These are phyloP conservation scores for Thalassia testudinum DNA, from an alignment of 116 monocot genomes.

Conservation along the genomic window DNA sequence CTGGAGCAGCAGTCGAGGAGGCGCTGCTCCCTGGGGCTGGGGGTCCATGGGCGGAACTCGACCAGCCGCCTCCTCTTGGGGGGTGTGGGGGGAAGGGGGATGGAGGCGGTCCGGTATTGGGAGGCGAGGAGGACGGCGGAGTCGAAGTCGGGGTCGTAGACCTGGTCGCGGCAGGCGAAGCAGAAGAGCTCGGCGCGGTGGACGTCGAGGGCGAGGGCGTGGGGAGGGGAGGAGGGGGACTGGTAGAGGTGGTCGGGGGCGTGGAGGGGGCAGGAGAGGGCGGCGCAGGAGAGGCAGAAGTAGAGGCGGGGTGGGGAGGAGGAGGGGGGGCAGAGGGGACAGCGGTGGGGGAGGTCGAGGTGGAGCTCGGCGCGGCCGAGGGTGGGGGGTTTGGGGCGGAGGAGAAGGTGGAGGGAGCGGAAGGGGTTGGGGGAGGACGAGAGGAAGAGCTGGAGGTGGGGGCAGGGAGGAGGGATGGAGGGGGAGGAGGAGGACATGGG, in stretches of 20 bases:
- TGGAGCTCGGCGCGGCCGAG: constrained; percentile 44
- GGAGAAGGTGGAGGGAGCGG: constrained; percentile 27
- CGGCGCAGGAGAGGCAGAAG: constrained; percentile 63
- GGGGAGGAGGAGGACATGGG: constrained; percentile 8
- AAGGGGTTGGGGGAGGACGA: constrained; percentile 16
- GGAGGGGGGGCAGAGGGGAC: constrained; percentile 25
- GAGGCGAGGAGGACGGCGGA: constrained; percentile 34
- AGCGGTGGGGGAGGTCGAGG: constrained; percentile 43
- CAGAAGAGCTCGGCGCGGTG: constrained; percentile 78
- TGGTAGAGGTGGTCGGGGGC: constrained; percentile 36
- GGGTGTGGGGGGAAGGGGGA: background rate
- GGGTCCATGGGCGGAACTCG: constrained; percentile 27
- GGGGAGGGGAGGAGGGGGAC: background rate
- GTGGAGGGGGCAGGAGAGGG: constrained; percentile 43
- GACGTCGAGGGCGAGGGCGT: constrained; percentile 11
- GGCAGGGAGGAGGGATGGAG: constrained; percentile 31
- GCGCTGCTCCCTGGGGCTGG: constrained; percentile 16
- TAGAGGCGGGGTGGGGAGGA: constrained; percentile 25
- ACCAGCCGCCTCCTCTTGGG: constrained; percentile 23
- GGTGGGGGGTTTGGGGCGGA: constrained; percentile 28
- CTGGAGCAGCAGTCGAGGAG: constrained; percentile 20
- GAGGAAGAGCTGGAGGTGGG: constrained; percentile 41
- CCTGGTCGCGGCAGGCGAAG: constrained; percentile 42
- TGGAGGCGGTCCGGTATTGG: background rate
- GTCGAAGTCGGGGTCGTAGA: constrained; percentile 59